Conservation (phyloP, 1,284 basidiomycete species). For the Coniferiporia sulphurascens region DNA sequence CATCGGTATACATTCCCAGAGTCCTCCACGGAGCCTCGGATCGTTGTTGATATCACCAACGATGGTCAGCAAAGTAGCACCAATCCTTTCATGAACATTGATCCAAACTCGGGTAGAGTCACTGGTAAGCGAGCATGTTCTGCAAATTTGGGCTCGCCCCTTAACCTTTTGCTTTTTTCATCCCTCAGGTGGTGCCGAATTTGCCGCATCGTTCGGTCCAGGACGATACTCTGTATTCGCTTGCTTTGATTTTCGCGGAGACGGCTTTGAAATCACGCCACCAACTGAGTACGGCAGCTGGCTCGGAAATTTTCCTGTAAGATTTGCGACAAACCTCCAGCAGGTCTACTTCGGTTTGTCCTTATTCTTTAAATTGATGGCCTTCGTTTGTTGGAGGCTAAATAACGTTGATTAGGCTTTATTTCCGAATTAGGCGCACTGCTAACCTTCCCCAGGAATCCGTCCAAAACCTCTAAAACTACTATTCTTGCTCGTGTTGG, state of each 20-base stretch:
- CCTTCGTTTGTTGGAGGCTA: too few species aligned
- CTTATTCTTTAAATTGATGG: neutral
- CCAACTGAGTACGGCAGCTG: slow-evolving; percentile 52
- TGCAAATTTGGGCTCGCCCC: too few species aligned
- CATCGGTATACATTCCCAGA: slow-evolving; percentile 24
- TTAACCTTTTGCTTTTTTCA: neutral
- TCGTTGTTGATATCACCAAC: slow-evolving; percentile 22
- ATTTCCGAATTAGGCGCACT: slow-evolving; percentile 44
- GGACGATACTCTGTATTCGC: slow-evolving; percentile 54
- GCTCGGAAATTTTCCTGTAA: slow-evolving; percentile 45
- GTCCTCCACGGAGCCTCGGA: slow-evolving; percentile 18
- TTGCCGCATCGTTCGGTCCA: slow-evolving; percentile 48
- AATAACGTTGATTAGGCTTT: slow-evolving; percentile 26
- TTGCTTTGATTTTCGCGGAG: slow-evolving; percentile 56
- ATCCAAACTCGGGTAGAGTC: slow-evolving; percentile 15
- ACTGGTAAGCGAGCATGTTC: neutral
- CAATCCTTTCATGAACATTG: slow-evolving; percentile 18
- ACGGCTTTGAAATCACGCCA: slow-evolving; percentile 40
- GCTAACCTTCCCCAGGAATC: slow-evolving; percentile 43
- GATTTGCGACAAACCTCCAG: slow-evolving; percentile 38
- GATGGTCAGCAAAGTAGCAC: slow-evolving; percentile 19
- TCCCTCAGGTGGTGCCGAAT: slow-evolving; percentile 31
- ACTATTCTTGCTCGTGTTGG: slow-evolving; percentile 51
- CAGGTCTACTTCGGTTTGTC: slow-evolving; percentile 18
- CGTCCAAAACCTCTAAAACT: slow-evolving; percentile 26